Conservation (phyloP, 2,329 filamentous ascomycete genomes). For the Fusarium graminum region DNA sequence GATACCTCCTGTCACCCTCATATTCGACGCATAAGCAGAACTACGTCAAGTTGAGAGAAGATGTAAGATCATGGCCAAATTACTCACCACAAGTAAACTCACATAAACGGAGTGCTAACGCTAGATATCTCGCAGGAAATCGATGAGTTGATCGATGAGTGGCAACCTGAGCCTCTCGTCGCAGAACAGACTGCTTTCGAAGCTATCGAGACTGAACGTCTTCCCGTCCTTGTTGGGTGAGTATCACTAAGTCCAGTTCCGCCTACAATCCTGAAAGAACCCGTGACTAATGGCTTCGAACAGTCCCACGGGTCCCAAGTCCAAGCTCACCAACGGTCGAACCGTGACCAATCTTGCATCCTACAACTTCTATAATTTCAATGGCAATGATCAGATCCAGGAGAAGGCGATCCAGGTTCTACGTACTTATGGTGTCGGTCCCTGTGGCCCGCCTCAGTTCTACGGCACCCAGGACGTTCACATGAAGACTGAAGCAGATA, state of each 20-base stretch:
- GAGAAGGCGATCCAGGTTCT: constrained; percentile 95
- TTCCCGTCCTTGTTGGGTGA: constrained; percentile 90
- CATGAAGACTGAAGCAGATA: constrained; percentile 95
- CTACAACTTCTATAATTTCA: constrained; percentile 98
- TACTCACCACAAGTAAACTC: background rate
- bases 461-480: constrained; percentile 99
- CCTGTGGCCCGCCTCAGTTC: constrained; percentile 96
- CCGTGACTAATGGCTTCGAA: constrained; percentile 11
- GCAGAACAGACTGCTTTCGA: constrained; percentile 79
- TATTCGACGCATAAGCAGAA: constrained; percentile 93
- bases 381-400: constrained; percentile 90
- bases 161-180: constrained; percentile 94
- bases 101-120: constrained; percentile 12
- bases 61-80: constrained; percentile 56
- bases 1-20: constrained; percentile 90
- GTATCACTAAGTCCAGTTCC: constrained; percentile 9
- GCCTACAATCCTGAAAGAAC: background rate
- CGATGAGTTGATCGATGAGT: constrained; percentile 95
- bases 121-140: constrained; percentile 74
- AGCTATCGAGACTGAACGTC: constrained; percentile 83
- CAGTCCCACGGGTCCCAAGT: constrained; percentile 84
- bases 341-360: constrained; percentile 94
- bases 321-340: constrained; percentile 87
- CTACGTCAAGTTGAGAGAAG: constrained; percentile 88
- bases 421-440: constrained; percentile 94